A percentile compares a stretch with the other conserved stretches of the same genome.
Conservation (phyloP, 352 stramenopile species). For the Phytophthora tentaculata region DNA sequence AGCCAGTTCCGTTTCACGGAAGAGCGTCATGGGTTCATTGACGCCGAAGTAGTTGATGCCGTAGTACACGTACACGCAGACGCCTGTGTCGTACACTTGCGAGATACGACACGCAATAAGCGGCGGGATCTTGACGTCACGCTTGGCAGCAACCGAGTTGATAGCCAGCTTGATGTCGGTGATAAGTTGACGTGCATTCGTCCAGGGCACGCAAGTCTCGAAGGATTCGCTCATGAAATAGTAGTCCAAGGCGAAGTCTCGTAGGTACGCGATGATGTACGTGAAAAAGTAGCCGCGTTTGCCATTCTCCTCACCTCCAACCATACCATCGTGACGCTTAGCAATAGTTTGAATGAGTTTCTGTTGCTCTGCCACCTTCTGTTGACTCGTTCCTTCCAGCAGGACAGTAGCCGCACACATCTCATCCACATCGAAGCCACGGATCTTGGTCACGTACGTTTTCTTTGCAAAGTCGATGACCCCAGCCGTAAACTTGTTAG, state of each 20-base stretch:
- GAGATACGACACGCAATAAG: constrained; percentile 94
- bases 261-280: constrained; percentile 94
- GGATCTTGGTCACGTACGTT: constrained; percentile 80
- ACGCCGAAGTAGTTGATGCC: constrained; percentile 93
- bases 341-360: constrained; percentile 69
- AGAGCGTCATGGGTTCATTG: constrained; percentile 78
- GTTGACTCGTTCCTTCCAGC: constrained; percentile 78
- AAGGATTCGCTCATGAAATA: constrained; percentile 93
- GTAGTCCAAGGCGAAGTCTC: constrained; percentile 94
- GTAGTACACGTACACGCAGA: constrained; percentile 97
- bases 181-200: constrained; percentile 60
- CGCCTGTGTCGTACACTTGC: constrained; percentile 95
- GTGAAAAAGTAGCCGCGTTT: constrained; percentile 94
- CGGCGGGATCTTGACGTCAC: constrained; percentile 72
- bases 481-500: constrained; percentile 51
- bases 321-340: constrained; percentile 78
- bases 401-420: constrained; percentile 90
- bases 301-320: constrained; percentile 84
- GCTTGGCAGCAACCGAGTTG: constrained; percentile 40
- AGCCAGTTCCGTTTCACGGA: constrained; percentile 77
- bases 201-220: constrained; percentile 88
- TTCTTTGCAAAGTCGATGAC: constrained; percentile 85
- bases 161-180: constrained; percentile 66
- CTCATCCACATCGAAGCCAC: constrained; percentile 71
- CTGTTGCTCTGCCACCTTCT: constrained; percentile 55